Conservation (phyloP, 2,329 filamentous ascomycete species). For the Trichoderma cornu-damae region DNA sequence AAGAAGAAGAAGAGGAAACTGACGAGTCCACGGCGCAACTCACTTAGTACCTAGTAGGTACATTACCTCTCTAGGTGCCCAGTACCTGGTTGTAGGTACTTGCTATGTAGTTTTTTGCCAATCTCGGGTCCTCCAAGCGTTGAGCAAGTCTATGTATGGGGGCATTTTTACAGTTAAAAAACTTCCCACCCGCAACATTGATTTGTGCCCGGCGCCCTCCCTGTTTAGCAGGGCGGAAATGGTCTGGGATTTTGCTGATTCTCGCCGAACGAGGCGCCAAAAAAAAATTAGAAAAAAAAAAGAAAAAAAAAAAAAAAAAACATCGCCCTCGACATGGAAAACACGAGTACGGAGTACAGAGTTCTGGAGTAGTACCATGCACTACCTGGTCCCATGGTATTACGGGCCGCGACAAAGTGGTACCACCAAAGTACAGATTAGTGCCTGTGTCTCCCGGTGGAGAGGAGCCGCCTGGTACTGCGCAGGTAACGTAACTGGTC, state of each 20-base stretch:
- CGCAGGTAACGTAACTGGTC: background rate
- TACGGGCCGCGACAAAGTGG: background rate
- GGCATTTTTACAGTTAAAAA: background rate
- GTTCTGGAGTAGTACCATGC: background rate
- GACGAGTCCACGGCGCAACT: too few species aligned
- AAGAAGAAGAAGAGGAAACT: too few species aligned
- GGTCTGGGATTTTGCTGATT: background rate
- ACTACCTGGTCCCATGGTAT: too few species aligned
- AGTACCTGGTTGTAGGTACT: too few species aligned
- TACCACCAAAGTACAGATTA: background rate
- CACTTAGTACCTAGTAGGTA: too few species aligned
- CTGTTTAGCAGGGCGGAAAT: background rate
- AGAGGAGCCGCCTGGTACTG: background rate
- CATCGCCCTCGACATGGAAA: background rate
- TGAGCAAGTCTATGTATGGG: background rate
- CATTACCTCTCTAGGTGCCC: too few species aligned
- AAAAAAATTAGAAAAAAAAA: too few species aligned
- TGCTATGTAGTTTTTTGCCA: too few species aligned
- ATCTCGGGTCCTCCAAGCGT: too few species aligned
- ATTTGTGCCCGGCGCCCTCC: background rate
- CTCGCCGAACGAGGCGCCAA: background rate
- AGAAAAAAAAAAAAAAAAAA: too few species aligned
- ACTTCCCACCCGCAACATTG: background rate
- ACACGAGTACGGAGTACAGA: conserved; percentile 1
- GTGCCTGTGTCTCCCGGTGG: background rate